Percentiles rank a stretch among this genome's conserved stretches.
Conservation (phyloP, 352 stramenopile species). For the Phytopythium chamaehyphon region DNA sequence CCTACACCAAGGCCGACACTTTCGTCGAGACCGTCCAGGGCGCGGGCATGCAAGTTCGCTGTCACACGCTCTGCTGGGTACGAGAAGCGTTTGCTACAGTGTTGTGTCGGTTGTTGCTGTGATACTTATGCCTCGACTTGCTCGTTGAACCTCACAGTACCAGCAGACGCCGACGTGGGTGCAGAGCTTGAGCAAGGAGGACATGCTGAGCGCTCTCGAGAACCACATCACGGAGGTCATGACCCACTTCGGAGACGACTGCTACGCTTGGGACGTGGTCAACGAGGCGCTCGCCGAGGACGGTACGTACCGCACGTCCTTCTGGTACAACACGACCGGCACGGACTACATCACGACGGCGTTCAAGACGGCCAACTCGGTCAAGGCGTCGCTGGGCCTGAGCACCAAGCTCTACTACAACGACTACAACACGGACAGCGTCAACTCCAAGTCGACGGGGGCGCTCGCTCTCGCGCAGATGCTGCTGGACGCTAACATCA, state of each 20-base stretch:
- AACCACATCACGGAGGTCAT: slow-evolving; percentile 20
- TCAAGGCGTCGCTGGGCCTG: slow-evolving; percentile 21
- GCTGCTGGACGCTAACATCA: slow-evolving; percentile 15
- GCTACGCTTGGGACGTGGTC: slow-evolving; percentile 21
- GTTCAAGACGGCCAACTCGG: slow-evolving; percentile 25
- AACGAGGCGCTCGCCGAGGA: slow-evolving; percentile 26
- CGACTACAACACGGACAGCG: slow-evolving; percentile 20
- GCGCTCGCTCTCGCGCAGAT: neutral
- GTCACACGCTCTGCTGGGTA: slow-evolving; percentile 26
- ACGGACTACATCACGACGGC: slow-evolving; percentile 26
- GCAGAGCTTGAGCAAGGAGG: slow-evolving; percentile 20
- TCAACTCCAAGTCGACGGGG: slow-evolving; percentile 29
- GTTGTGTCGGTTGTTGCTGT: too few relatives aligned
- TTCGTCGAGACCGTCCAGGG: slow-evolving; percentile 22
- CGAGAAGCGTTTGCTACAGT: too few relatives aligned
- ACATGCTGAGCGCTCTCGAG: slow-evolving; percentile 20
- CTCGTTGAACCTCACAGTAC: slow-evolving; percentile 12
- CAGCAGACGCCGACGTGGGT: slow-evolving; percentile 29
- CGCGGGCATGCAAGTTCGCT: slow-evolving; percentile 21
- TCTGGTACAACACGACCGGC: slow-evolving; percentile 32
- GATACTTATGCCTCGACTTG: slow-evolving; percentile 2
- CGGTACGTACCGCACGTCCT: slow-evolving; percentile 25
- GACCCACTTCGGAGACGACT: slow-evolving; percentile 25
- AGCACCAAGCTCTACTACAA: slow-evolving; percentile 8
- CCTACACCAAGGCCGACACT: slow-evolving; percentile 22